Conservation (phyloP, 805 yeast species). For the Teunomyces kruisii region DNA sequence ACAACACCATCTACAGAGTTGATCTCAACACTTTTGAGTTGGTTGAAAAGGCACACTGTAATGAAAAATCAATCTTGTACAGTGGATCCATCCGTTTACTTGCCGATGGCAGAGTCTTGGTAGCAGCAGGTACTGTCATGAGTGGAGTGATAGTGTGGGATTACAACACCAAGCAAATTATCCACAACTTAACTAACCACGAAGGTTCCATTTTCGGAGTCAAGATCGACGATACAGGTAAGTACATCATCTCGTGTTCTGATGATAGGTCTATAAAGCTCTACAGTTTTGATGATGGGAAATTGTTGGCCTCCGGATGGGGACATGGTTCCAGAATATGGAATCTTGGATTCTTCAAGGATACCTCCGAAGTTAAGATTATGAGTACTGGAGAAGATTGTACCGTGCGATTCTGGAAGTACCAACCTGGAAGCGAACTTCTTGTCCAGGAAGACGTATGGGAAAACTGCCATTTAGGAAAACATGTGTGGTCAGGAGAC, state of each 20-base stretch:
- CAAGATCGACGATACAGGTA: conserved; percentile 54
- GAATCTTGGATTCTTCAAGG: conserved; percentile 29
- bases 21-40: conserved; percentile 30
- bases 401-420: conserved; percentile 76
- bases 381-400: conserved; percentile 85
- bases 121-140: conserved; percentile 94
- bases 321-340: conserved; percentile 96
- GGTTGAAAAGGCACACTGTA: conserved; percentile 40
- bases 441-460: conserved; percentile 48
- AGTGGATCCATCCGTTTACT: conserved; percentile 72
- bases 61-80: conserved; percentile 80
- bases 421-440: conserved; percentile 21
- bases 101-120: conserved; percentile 40
- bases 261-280: conserved; percentile 88
- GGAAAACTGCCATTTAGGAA: conserved; percentile 73
- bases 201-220: conserved; percentile 92
- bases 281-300: conserved; percentile 63
- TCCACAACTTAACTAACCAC: conserved; percentile 67
- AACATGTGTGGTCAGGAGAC: conserved; percentile 84
- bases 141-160: conserved; percentile 85
- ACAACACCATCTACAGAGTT: conserved; percentile 56
- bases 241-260: conserved; percentile 73
- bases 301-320: conserved; percentile 79
- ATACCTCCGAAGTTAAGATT: conserved; percentile 28
- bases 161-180: conserved; percentile 34